These are phyloP conservation scores for Noccaea bulbosa DNA, from an alignment of 345 rosid species.

Conservation along the genomic window DNA sequence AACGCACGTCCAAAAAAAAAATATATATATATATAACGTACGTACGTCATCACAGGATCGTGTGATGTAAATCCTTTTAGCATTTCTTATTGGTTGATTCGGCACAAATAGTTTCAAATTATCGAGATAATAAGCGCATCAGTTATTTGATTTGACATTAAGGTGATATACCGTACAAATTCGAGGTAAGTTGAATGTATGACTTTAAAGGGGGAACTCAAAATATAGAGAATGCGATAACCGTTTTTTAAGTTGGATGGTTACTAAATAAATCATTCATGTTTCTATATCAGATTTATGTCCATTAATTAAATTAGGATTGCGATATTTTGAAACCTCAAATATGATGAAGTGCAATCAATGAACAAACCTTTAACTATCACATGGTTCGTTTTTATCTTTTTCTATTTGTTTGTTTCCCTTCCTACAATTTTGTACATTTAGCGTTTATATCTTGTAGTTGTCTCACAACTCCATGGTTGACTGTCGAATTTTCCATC, in stretches of 20 bases:
- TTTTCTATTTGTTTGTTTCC: conserved; percentile 33
- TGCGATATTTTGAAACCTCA: neutral
- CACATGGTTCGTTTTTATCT: conserved; percentile 38
- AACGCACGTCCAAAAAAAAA: too few relatives aligned
- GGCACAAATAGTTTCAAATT: neutral
- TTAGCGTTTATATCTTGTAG: conserved; percentile 28
- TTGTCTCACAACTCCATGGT: conserved; percentile 24
- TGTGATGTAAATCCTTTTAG: conserved; percentile 22
- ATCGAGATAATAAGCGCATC: neutral
- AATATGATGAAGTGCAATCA: conserved; percentile 13
- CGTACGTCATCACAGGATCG: neutral
- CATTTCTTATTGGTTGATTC: conserved; percentile 32
- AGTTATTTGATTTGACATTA: neutral
- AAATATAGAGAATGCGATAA: neutral
- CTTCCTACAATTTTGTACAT: conserved; percentile 6
- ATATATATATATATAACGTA: neutral
- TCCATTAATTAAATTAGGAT: neutral
- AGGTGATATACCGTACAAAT: neutral
- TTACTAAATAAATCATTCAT: neutral
- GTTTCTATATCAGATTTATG: neutral
- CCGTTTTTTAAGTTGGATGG: neutral
- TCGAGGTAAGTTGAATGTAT: neutral
- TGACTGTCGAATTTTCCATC: conserved; percentile 26
- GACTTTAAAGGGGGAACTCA: neutral
- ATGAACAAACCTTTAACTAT: conserved; percentile 24